Evolutionary conservation across 2,329 filamentous ascomycete genomes (phyloP), one percentile per base, ranked within the genome.

Genomic region (Bipolaris victoriae): DNA sequence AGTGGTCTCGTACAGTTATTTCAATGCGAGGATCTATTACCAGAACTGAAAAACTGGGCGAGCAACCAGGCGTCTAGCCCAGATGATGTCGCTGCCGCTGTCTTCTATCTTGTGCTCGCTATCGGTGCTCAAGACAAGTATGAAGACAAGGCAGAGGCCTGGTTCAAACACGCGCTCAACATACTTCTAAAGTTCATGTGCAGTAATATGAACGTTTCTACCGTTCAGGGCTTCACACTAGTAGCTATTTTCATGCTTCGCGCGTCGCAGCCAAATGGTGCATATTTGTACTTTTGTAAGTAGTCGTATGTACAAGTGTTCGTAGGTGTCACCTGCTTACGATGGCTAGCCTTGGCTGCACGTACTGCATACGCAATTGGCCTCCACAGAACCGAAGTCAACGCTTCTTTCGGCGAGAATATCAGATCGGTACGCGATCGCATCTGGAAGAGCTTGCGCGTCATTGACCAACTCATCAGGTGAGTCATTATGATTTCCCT

Each of bases 161-260:
- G 81, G 66, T 83, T 83, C 53, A 71, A 73, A 18, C 77, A 78
- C 52, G 81, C 81, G 4, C 75, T 77, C 40, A 76, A 81, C 43
- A 62, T 80, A 15, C 76, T 81, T 1, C 72, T 82, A 18, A 78
- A 76, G 2, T 77, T 80, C 20, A 78, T 84, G 49, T 78, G 79
- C 16, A 78, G 78, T 53, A 82, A 80, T 15, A 81, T 82, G 52
- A 82, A 80, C 52, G 75, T 83, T 2, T 72, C 79, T 45, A 83
- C 81, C 0, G 81, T 84, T 2, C 81, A 83, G 62, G 81, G 81
- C 1, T 83, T 83, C 62, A 73, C 80, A 5, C 63, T 83, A 15
- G 77, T 84, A n/a, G 78, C 81, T 0, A 77, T 83, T 60, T 84
- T 80, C 62, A 81, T 84, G 80, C 73, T 84, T 2, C 74, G 81